Evolutionary conservation across 2,329 filamentous ascomycete genomes (phyloP).

Genomic region (Exophiala spinifera): DNA sequence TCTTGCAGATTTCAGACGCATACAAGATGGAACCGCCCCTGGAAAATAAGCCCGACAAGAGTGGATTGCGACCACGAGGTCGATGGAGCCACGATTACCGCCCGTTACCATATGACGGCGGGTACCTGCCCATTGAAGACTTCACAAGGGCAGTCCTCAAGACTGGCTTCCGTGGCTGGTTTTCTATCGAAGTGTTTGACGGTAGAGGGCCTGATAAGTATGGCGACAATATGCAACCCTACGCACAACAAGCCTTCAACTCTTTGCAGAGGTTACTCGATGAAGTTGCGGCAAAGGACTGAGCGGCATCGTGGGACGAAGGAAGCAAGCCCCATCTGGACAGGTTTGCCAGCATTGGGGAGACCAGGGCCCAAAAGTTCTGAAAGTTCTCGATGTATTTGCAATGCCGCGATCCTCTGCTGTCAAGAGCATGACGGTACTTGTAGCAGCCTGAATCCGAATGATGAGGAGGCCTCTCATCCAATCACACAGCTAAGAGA

Average conservation of each 20-base stretch:
- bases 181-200: slow-evolving; percentile 70
- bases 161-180: slow-evolving; percentile 66
- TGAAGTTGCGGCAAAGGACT: slow-evolving; percentile 6
- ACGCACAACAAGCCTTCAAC: slow-evolving; percentile 52
- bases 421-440: no score
- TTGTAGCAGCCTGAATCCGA: no score
- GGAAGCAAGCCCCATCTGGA: neutral
- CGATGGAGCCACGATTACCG: slow-evolving; percentile 70
- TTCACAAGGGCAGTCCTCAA: slow-evolving; percentile 63
- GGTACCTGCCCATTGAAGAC: slow-evolving; percentile 66
- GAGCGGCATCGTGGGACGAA: neutral
- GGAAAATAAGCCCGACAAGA: slow-evolving; percentile 46
- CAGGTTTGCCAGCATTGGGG: neutral
- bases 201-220: slow-evolving; percentile 53
- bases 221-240: slow-evolving; percentile 49
- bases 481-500: no score
- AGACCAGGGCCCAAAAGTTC: neutral
- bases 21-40: slow-evolving; percentile 62
- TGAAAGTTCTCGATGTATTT: neutral
- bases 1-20: slow-evolving; percentile 72
- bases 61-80: slow-evolving; percentile 58
- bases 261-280: slow-evolving; percentile 46
- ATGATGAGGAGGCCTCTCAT: no score
- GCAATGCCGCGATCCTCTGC: neutral
- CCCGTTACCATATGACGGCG: slow-evolving; percentile 66